Evolutionary conservation across 2,329 filamentous ascomycete species (phyloP).

Genomic region (Xylariaceae sp.): DNA sequence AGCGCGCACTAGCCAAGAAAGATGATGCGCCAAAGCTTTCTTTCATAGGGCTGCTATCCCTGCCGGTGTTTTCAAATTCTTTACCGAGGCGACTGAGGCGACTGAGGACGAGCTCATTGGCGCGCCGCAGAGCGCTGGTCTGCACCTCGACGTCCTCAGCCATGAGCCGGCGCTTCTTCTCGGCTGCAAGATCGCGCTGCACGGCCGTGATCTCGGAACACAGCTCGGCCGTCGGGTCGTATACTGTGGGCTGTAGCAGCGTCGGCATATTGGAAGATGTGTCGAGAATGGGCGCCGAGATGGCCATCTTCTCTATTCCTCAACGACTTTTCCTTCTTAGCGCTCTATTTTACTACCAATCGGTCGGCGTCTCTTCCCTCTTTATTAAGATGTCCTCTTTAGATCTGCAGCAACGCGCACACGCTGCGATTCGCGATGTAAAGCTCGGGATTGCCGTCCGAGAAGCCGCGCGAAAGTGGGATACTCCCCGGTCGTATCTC

Average conservation of each 20-base stretch:
- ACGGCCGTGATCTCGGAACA: conserved; percentile 50
- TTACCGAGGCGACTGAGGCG: conserved; percentile 54
- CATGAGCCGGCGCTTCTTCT: conserved; percentile 49
- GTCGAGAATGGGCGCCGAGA: conserved; percentile 46
- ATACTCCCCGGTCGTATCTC: too few species aligned
- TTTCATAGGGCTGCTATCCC: conserved; percentile 27
- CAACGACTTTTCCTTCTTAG: too few species aligned
- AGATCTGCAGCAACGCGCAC: too few species aligned
- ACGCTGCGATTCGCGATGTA: too few species aligned
- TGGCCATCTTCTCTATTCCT: too few species aligned
- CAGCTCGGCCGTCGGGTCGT: conserved; percentile 40
- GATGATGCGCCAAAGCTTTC: conserved; percentile 27
- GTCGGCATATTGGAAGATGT: conserved; percentile 43
- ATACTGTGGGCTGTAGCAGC: conserved; percentile 51
- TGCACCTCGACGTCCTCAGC: conserved; percentile 54
- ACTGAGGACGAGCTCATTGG: conserved; percentile 54
- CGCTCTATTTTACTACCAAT: too few species aligned
- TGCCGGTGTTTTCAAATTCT: conserved; percentile 39
- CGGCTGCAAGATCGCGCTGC: conserved; percentile 53
- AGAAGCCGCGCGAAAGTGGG: too few species aligned
- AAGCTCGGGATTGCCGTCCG: too few species aligned
- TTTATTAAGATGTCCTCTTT: too few species aligned
- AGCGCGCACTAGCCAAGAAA: conserved; percentile 33
- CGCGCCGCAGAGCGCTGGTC: conserved; percentile 49
- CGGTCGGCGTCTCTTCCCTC: too few species aligned